phyloP scores from a whole-genome alignment of 2,329 filamentous ascomycete species.

The Fonsecaea multimorphosa region DNA sequence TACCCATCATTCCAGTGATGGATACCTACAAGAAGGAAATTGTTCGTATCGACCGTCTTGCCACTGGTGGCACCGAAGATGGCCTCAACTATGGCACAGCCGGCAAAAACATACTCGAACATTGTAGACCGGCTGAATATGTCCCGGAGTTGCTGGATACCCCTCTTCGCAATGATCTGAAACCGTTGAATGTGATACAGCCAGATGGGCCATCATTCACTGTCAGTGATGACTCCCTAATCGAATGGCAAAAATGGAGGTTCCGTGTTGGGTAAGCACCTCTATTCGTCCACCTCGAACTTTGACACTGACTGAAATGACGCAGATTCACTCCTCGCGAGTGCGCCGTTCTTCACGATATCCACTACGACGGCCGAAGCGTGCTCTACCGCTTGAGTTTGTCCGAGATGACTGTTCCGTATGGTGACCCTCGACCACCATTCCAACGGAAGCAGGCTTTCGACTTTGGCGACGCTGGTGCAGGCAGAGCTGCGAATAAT shows the following conservation, averaged over 20 bases:
- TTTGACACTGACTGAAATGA: conserved; percentile 36
- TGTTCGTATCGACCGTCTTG: conserved; percentile 63
- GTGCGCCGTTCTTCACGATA: conserved; percentile 72
- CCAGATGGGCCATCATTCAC: conserved; percentile 71
- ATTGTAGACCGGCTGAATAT: conserved; percentile 61
- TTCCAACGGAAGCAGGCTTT: conserved; percentile 74
- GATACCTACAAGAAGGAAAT: conserved; percentile 61
- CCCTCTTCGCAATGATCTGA: conserved; percentile 60
- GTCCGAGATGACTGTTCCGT: conserved; percentile 73
- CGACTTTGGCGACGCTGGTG: conserved; percentile 72
- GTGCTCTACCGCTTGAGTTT: conserved; percentile 71
- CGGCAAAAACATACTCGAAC: conserved; percentile 57
- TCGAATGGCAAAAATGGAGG: conserved; percentile 71
- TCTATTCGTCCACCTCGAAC: background rate
- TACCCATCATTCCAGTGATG: conserved; percentile 65
- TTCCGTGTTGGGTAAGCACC: conserved; percentile 64
- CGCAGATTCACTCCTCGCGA: conserved; percentile 68
- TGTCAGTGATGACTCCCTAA: conserved; percentile 55
- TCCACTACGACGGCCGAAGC: conserved; percentile 70
- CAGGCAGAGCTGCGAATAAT: conserved; percentile 71
- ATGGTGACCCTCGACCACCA: conserved; percentile 68
- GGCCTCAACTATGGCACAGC: conserved; percentile 50
- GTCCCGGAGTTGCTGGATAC: conserved; percentile 56
- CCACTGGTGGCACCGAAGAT: conserved; percentile 58
- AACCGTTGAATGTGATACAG: conserved; percentile 75